phyloP scores from a whole-genome alignment of 1,284 basidiomycete species.

The Ganoderma sinense region DNA sequence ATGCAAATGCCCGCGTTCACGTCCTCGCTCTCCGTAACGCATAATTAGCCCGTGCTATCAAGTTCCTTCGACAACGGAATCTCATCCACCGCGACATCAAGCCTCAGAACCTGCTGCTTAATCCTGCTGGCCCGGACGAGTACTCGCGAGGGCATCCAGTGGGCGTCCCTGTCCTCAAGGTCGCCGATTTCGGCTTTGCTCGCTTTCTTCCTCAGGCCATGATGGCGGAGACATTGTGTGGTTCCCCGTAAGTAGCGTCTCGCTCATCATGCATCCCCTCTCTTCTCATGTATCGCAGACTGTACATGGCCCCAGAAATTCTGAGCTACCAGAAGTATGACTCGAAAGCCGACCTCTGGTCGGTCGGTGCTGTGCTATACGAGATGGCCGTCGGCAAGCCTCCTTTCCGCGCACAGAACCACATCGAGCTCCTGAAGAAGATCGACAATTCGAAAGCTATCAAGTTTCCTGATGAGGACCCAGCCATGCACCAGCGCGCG shows the following conservation, averaged over 20 bases:
- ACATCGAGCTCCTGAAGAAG: constrained; percentile 93
- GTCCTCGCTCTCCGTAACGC: constrained; percentile 4
- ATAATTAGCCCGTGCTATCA: constrained; percentile 82
- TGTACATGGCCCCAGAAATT: constrained; percentile 99
- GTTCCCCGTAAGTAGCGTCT: constrained; percentile 79
- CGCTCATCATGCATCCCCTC: not conserved
- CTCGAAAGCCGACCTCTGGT: constrained; percentile 98
- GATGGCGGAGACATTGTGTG: constrained; percentile 97
- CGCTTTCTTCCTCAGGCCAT: constrained; percentile 90
- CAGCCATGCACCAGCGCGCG: constrained; percentile 41
- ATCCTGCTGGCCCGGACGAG: constrained; percentile 83
- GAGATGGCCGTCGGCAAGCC: constrained; percentile 96
- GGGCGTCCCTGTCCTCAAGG: constrained; percentile 93
- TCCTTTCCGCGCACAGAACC: constrained; percentile 95
- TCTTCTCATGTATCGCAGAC: constrained; percentile 46
- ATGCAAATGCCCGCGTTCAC: constrained; percentile 35
- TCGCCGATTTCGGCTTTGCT: constrained; percentile 99
- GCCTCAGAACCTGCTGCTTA: constrained; percentile 94
- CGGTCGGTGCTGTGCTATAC: constrained; percentile 95
- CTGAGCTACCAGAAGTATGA: constrained; percentile 98
- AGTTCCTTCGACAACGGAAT: constrained; percentile 89
- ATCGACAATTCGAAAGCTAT: constrained; percentile 90
- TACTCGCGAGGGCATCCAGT: constrained; percentile 87
- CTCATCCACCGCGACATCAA: constrained; percentile 98
- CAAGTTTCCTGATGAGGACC: constrained; percentile 92